Evolutionary conservation across 805 yeast species (phyloP).

Genomic region (Wickerhamomyces alni): DNA sequence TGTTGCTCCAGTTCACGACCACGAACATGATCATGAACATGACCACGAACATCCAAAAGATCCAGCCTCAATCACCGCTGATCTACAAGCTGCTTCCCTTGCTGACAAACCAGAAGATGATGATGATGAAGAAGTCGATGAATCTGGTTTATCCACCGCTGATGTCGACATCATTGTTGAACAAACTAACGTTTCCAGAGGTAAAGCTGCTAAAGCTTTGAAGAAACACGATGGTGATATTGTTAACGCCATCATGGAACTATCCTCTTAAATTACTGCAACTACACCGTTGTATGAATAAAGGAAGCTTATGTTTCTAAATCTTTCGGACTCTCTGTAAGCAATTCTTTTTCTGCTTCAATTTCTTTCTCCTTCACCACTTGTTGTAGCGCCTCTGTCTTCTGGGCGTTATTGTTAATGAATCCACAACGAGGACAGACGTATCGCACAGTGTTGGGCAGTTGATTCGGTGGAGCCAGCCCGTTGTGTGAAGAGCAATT

Average conservation of each 20-base stretch:
- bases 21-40: conserved; percentile 46
- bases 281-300: too few species aligned
- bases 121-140: conserved; percentile 76
- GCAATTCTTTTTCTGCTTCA: not conserved
- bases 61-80: conserved; percentile 79
- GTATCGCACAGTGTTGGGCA: conserved; percentile 46
- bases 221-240: conserved; percentile 86
- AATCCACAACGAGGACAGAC: conserved; percentile 62
- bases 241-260: conserved; percentile 92
- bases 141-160: conserved; percentile 72
- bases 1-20: conserved; percentile 51
- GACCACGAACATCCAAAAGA: conserved; percentile 50
- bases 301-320: too few species aligned
- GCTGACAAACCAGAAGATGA: conserved; percentile 38
- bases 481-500: conserved; percentile 73
- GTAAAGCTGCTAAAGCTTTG: conserved; percentile 88
- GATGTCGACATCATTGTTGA: conserved; percentile 84
- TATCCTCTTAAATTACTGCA: conserved; percentile 27
- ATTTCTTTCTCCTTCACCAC: too few species aligned
- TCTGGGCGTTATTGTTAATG: conserved; percentile 27
- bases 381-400: too few species aligned
- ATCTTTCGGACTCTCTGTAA: too few species aligned
- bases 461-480: conserved; percentile 65
- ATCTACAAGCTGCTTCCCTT: conserved; percentile 63
- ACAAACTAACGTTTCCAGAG: conserved; percentile 86